Evolutionary conservation across 1,284 basidiomycete species (phyloP), one percentile per base, ranked within the genome.

Genomic region (Flammula alnicola): DNA sequence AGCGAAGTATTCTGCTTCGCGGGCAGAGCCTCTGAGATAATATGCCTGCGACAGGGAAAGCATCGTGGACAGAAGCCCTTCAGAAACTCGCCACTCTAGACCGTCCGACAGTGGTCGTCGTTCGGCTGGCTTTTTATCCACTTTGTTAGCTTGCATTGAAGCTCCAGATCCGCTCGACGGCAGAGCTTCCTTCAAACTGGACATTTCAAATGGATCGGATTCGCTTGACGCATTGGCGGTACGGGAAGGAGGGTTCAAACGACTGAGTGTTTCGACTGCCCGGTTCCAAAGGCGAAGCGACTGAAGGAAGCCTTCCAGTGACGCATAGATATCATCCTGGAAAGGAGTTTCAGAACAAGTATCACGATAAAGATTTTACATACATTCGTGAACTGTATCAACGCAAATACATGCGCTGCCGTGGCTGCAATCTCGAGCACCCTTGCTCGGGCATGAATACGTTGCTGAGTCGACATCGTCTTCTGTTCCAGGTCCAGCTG

Each of bases 1-100:
- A 1, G 87, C 76, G 64, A 93, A 95, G 61, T 89, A 93, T 54
- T 92, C 86, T 4, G 89, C 84, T 60, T 94, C 91, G 20, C 87
- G 81, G 5, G 84, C 81, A 1, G 91, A 91, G 0, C 94, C 94
- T 4, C 91, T 80, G 0, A 74, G 65, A 12, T 83, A 75, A 57
- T 93, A 89, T 0, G 80, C 75, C 4, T 80, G 74, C 1, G 80
- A 73, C 5, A 94, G 73, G 3, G 80, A 73, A 49, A 94, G 80
- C 3, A 89, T 71, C 0, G 84, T 83, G 3, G 74, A 69, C 2
- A 93, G 68, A 1, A 93, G 72, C 4, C 82, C 83, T 57, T 89
- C 82, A 3, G 86, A 81, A 6, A 93, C 75, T 4, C 84, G 79
- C 86, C 90, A 93, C 60, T 92, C 87, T 7, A 88, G 56, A 0